Evolutionary conservation across 345 rosid genomes (phyloP).

Genomic region (Syzygium jambos): DNA sequence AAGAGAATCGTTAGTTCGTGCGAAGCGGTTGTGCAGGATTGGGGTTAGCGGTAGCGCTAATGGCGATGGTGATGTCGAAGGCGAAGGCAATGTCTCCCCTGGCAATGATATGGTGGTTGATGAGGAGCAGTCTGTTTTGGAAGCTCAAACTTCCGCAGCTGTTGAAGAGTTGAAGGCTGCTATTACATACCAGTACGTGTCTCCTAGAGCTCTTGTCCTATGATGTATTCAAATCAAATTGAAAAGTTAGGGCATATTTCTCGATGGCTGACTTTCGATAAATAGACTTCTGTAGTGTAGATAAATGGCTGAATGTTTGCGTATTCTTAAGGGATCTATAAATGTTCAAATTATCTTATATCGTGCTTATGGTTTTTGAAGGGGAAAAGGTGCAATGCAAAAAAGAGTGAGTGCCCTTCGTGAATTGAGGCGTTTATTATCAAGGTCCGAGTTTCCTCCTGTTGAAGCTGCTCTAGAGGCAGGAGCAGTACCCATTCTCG

Average conservation of each 20-base stretch:
- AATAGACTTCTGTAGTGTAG: not conserved
- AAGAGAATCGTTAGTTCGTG: constrained; percentile 75
- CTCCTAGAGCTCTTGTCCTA: not conserved
- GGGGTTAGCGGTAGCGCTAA: constrained; percentile 39
- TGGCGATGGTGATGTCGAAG: constrained; percentile 13
- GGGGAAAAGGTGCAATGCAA: constrained; percentile 89
- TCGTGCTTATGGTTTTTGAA: constrained; percentile 8
- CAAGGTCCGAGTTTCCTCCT: constrained; percentile 81
- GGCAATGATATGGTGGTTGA: constrained; percentile 72
- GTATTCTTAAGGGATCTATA: not conserved
- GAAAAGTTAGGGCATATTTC: not conserved
- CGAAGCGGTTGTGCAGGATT: constrained; percentile 77
- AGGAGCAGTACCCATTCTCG: constrained; percentile 83
- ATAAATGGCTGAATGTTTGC: not conserved
- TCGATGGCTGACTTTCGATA: not conserved
- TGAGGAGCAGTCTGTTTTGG: constrained; percentile 68
- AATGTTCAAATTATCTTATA: not conserved
- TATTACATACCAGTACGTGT: constrained; percentile 56
- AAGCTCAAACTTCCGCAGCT: constrained; percentile 48
- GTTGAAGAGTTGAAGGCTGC: constrained; percentile 76
- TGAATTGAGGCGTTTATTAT: constrained; percentile 75
- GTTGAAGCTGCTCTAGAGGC: constrained; percentile 66
- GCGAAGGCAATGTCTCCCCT: constrained; percentile 17
- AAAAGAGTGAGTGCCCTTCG: constrained; percentile 77
- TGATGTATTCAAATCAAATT: not conserved